A percentile compares a stretch with the other conserved stretches of the same genome.
These are phyloP conservation scores for Thraustochytrium sp. DNA, from an alignment of 352 stramenopile species.

Conservation along the genomic window DNA sequence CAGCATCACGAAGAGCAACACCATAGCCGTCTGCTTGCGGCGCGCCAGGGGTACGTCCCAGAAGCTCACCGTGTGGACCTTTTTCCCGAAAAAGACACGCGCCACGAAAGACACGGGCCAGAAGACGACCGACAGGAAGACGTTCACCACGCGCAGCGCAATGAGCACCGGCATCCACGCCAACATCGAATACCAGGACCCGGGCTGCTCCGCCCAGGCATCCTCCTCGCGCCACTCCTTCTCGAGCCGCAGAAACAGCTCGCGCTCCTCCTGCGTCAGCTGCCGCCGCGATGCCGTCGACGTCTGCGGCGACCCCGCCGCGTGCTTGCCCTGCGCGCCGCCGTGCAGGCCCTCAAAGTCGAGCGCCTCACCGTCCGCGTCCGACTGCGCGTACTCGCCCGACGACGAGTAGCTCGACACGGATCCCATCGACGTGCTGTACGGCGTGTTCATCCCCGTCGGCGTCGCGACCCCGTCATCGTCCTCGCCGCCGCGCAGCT, in stretches of 20 bases:
- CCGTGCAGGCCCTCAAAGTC: background rate
- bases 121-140: slow-evolving; percentile 3
- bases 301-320: too few species aligned
- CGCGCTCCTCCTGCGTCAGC: slow-evolving; percentile 31
- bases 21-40: slow-evolving; percentile 22
- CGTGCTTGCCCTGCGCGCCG: background rate
- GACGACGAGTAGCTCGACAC: slow-evolving; percentile 33
- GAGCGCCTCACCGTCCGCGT: background rate
- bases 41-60: slow-evolving; percentile 26
- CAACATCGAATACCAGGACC: background rate
- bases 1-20: slow-evolving; percentile 26
- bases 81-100: slow-evolving; percentile 23
- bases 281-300: background rate
- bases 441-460: slow-evolving; percentile 12
- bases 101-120: slow-evolving; percentile 35
- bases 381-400: slow-evolving; percentile 4
- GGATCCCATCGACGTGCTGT: slow-evolving; percentile 7
- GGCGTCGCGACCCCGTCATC: background rate
- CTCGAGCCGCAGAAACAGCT: slow-evolving; percentile 19
- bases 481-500: background rate
- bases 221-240: slow-evolving; percentile 38
- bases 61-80: slow-evolving; percentile 31
- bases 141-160: slow-evolving; percentile 21
- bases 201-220: background rate
- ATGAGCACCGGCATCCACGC: slow-evolving; percentile 31